Conservation (phyloP, 805 yeast genomes). For the Ogataea allantospora region DNA sequence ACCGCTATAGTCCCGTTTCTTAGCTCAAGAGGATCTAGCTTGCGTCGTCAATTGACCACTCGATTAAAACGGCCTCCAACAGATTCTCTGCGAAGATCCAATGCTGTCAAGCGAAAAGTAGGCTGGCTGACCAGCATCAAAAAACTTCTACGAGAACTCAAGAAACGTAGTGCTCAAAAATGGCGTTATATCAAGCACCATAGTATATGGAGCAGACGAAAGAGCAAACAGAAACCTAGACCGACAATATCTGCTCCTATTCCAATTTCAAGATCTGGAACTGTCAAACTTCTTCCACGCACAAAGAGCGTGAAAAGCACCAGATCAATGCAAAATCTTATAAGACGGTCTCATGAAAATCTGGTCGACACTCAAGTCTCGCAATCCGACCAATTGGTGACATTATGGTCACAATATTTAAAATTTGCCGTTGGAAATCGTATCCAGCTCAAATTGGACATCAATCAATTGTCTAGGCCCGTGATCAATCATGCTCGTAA, state of each 20-base stretch:
- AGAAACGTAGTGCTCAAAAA: constrained; percentile 12
- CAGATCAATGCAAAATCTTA: constrained; percentile 3
- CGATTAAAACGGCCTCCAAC: constrained; percentile 3
- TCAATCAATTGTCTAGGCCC: constrained; percentile 14
- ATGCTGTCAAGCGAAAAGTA: constrained; percentile 32
- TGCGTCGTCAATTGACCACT: constrained; percentile 6
- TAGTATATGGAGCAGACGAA: constrained; percentile 5
- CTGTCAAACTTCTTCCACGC: neutral
- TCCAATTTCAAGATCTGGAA: constrained; percentile 2
- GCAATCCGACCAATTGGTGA: constrained; percentile 14
- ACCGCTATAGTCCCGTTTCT: neutral
- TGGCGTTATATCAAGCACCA: constrained; percentile 22
- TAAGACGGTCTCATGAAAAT: constrained; percentile 5
- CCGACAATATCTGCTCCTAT: constrained; percentile 2
- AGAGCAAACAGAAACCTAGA: neutral
- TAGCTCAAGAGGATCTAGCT: neutral
- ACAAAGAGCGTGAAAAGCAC: neutral
- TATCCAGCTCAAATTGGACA: constrained; percentile 30
- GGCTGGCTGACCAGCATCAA: constrained; percentile 29
- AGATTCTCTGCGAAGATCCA: constrained; percentile 28
- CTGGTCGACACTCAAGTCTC: constrained; percentile 4
- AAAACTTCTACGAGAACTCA: constrained; percentile 14
- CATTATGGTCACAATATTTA: constrained; percentile 31
- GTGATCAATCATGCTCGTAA: constrained; percentile 10
- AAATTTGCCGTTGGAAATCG: constrained; percentile 26